Base-by-base conservation (phyloP, 2,329 filamentous ascomycete genomes). In the Colletotrichum graminicola region DNA sequence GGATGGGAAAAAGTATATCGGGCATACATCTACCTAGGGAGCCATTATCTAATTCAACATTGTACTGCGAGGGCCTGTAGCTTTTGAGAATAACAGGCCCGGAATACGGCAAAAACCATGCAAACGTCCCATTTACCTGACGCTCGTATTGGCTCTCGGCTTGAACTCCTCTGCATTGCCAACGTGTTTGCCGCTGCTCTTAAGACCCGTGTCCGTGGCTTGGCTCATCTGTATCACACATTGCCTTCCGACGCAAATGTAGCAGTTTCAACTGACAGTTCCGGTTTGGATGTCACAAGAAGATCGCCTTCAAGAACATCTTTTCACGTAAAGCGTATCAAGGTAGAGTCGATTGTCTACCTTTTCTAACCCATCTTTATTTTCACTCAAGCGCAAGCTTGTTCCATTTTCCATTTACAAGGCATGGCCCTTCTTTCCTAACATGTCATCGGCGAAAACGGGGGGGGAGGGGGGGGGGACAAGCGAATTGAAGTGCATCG, bases 31-130 rank as follows among this genome's bases (percentile, higher is more conserved):
- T 52, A 62, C 32, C 34, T 57, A 39, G 51, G 63, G 41, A 62
- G 63, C 63, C 41, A 62, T 67, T 34, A 43, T 51, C 47, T 57
- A 57, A 67, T 71, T 62, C 63, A 62, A 67, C 63, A 67, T 71
- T 61, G 63, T 43, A 55, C 32, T 62, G 60, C 65, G 41, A 49
- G 14, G 29, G 21, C 26, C 47, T 23, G 12, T 49, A 29, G 57
- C 57, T 61, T 21, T 29, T 7, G 18, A 21, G 5, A n/a, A 55
- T 21, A n/a, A 34, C 49, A 55, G 21, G 29, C 29, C 29, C 51
- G 11, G 7, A 34, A 55, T 55, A 55, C 10, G 18, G 51, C 29
- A 21, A 34, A 10, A 34, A 55, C 2, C 18, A 34, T 14, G 29
- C 29, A 34, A n/a, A 34, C 11, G 18, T 34, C 10, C 29, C 29